These are phyloP conservation scores for Botrytis medusae DNA, from an alignment of 2,329 filamentous ascomycete genomes.

Conservation along the genomic window DNA sequence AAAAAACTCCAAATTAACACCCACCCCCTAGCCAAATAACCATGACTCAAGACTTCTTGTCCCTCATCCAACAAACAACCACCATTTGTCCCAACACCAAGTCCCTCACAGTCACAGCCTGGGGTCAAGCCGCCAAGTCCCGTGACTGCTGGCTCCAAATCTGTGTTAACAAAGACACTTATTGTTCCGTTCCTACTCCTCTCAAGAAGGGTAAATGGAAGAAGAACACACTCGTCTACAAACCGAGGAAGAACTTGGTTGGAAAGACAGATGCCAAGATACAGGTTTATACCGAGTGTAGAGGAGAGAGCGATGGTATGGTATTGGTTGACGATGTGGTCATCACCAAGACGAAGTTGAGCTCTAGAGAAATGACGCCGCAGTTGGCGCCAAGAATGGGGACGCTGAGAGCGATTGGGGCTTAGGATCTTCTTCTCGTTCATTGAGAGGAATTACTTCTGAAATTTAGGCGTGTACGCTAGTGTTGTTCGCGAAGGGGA, in stretches of 20 bases:
- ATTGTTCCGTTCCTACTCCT: conserved; percentile 2
- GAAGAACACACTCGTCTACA: conserved; percentile 16
- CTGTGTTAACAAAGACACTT: conserved; percentile 16
- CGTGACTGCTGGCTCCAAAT: conserved; percentile 19
- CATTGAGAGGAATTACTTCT: neutral
- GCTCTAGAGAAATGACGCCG: neutral
- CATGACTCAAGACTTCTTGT: conserved; percentile 10
- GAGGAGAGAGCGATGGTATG: conserved; percentile 11
- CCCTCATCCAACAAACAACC: conserved; percentile 14
- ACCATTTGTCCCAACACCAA: conserved; percentile 12
- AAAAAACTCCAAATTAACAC: neutral
- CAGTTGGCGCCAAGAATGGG: neutral
- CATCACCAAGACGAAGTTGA: neutral
- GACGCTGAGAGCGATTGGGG: neutral
- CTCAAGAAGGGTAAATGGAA: conserved; percentile 21
- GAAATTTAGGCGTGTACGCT: no score
- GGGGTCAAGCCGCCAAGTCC: conserved; percentile 12
- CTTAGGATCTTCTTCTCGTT: neutral
- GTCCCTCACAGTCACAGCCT: neutral
- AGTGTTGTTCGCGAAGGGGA: neutral
- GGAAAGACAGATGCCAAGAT: neutral
- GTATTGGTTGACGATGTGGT: conserved; percentile 15
- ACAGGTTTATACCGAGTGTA: conserved; percentile 13
- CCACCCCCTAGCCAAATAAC: conserved; percentile 6
- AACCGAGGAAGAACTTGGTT: neutral